Percentiles rank a stretch among this genome's conserved stretches.
Conservation (phyloP, 2,329 filamentous ascomycete genomes). For the Monosporascus ibericus region DNA sequence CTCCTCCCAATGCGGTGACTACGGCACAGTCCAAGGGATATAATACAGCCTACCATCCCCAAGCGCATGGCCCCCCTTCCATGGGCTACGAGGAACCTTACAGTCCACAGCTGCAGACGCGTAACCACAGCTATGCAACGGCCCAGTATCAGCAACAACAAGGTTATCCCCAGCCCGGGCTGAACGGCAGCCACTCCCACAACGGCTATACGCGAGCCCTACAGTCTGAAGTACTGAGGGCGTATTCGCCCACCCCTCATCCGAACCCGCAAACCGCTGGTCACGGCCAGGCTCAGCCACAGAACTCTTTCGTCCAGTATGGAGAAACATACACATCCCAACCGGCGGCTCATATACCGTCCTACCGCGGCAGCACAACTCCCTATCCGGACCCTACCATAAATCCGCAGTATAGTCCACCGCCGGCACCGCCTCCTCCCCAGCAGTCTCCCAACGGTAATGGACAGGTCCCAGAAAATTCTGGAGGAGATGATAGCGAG, state of each 20-base stretch:
- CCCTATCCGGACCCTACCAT: conserved; percentile 24
- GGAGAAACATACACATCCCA: conserved; percentile 24
- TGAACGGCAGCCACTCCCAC: conserved; percentile 18
- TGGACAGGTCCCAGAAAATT: conserved; percentile 18
- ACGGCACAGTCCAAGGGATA: not conserved
- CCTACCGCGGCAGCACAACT: conserved; percentile 18
- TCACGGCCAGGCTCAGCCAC: conserved; percentile 13
- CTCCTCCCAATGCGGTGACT: not conserved
- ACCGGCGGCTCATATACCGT: conserved; percentile 17
- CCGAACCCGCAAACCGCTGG: conserved; percentile 14
- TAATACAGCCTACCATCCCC: not conserved
- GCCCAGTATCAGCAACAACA: conserved; percentile 17
- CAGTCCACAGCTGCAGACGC: conserved; percentile 9
- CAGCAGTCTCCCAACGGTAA: conserved; percentile 13
- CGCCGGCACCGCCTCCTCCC: conserved; percentile 12
- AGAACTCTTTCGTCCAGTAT: conserved; percentile 19
- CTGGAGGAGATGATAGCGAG: conserved; percentile 21
- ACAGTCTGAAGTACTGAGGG: conserved; percentile 13
- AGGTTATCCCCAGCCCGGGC: conserved; percentile 11
- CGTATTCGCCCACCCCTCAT: conserved; percentile 19
- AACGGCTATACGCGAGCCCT: conserved; percentile 14
- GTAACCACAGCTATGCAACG: not conserved
- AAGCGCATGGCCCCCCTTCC: conserved; percentile 1
- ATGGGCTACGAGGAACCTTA: conserved; percentile 13
- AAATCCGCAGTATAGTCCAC: conserved; percentile 24